Percentiles rank a stretch among this genome's conserved stretches.
Conservation (phyloP, 2,329 filamentous ascomycete genomes). For the Nigrograna mackinnonii region DNA sequence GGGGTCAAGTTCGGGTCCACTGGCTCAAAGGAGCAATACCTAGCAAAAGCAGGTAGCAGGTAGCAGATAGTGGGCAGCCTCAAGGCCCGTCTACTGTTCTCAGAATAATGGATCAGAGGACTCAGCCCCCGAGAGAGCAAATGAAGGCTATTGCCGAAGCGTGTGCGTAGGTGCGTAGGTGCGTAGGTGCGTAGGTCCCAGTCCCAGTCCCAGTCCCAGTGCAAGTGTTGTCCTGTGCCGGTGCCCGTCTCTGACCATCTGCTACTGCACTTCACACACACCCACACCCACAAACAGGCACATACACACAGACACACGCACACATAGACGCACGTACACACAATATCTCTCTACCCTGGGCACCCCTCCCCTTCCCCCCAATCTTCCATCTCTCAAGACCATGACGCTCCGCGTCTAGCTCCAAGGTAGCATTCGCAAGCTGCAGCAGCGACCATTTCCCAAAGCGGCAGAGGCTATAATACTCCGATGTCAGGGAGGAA, state of each 20-base stretch:
- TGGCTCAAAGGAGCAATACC: conserved; percentile 44
- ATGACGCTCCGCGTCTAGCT: conserved; percentile 45
- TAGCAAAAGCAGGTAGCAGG: conserved; percentile 41
- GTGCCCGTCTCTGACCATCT: conserved; percentile 41
- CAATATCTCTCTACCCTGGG: too few species aligned
- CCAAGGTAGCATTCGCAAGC: conserved; percentile 51
- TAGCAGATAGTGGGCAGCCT: conserved; percentile 33
- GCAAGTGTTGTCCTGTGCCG: too few species aligned
- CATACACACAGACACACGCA: too few species aligned
- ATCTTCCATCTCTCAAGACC: too few species aligned
- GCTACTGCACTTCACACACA: too few species aligned
- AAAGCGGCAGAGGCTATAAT: conserved; percentile 45
- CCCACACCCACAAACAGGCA: too few species aligned
- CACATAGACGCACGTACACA: too few species aligned
- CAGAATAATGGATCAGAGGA: conserved; percentile 42
- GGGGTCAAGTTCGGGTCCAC: conserved; percentile 35
- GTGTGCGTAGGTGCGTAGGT: too few species aligned
- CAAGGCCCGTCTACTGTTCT: too few species aligned
- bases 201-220: too few species aligned
- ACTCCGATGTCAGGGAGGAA: conserved; percentile 44
- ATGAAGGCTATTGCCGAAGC: conserved; percentile 47
- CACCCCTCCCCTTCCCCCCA: too few species aligned
- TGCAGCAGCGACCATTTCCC: conserved; percentile 50
- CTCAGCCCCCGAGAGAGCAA: conserved; percentile 50
- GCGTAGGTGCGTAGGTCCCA: too few species aligned